Evolutionary conservation across 2,329 filamentous ascomycete species (phyloP), one percentile per base, ranked within the genome.

Genomic region (Cadophora malorum): DNA sequence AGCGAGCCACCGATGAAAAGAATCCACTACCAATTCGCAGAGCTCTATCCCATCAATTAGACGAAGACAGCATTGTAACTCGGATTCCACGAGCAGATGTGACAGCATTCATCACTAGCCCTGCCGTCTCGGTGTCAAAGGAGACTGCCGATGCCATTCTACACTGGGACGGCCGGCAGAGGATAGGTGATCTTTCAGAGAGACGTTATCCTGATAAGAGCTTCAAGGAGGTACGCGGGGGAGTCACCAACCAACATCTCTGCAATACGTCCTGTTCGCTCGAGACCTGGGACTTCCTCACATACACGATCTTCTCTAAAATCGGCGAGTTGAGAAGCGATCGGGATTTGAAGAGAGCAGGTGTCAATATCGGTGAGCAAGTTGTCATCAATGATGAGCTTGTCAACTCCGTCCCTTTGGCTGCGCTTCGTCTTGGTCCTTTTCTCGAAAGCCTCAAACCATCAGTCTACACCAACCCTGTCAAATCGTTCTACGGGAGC

Each of bases 261-360:
- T 38, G 33, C 47, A 41, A 59, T 23, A n/a, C 64, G 49, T 21
- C 21, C 16, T 31, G 67, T 8, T 35, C 28, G 21, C 23, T 31
- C 10, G 58, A 72, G 47, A 73, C 68, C 2, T 75, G 74, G 75
- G 75, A 77, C 9, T 76, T 72, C 12, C 12, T 61, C 3, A 65
- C 66, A 9, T 71, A 70, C 25, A 73, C 69, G 4, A 65, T 63
- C 6, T 72, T 74, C 21, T 55, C 68, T 31, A 69, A 65, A 25
- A 71, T 78, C 10, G 74, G 76, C 16, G 71, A 75, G 52, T 47
- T 76, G n/a, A 73, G 76, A 35, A 72, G 74, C 38, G 76, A 77
- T 64, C 50, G 47, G 0, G 76, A 78, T 66, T 70, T 78, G 16
- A 23, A 33, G 7, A 67, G 38, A 63, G 73, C 73, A 64, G 74